Conservation (phyloP, 2,329 filamentous ascomycete genomes). For the Sporothrix protearum region DNA sequence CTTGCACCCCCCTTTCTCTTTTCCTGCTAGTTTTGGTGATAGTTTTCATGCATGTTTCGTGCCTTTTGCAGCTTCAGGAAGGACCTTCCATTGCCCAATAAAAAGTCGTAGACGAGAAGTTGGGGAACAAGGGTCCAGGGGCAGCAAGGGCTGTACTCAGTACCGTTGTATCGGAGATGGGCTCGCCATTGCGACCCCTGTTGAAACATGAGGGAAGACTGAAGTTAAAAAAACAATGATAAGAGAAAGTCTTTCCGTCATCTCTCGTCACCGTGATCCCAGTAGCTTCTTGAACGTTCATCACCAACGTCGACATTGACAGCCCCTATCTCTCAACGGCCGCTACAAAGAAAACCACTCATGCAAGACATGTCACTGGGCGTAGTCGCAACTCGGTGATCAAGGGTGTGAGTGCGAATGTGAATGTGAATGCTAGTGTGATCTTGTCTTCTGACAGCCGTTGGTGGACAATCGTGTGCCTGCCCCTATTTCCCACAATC, state of each 20-base stretch:
- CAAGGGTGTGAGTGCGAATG: neutral
- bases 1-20: neutral
- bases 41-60: neutral
- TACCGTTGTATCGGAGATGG: slow-evolving; percentile 14
- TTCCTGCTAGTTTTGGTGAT: neutral
- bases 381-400: neutral
- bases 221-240: neutral
- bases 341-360: neutral
- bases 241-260: neutral
- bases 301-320: neutral
- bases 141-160: neutral
- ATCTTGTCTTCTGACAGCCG: too few species aligned
- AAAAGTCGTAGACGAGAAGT: neutral
- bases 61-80: neutral
- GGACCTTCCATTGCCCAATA: slow-evolving; percentile 12
- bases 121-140: neutral
- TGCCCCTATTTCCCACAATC: neutral
- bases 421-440: neutral
- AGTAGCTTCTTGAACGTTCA: neutral
- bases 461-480: too few species aligned
- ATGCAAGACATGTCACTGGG: slow-evolving; percentile 15
- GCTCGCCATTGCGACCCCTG: neutral
- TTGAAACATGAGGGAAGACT: neutral
- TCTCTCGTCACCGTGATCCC: neutral
- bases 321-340: neutral